phyloP scores from a whole-genome alignment of 2,329 filamentous ascomycete species.

The Stenocarpella maydis region DNA sequence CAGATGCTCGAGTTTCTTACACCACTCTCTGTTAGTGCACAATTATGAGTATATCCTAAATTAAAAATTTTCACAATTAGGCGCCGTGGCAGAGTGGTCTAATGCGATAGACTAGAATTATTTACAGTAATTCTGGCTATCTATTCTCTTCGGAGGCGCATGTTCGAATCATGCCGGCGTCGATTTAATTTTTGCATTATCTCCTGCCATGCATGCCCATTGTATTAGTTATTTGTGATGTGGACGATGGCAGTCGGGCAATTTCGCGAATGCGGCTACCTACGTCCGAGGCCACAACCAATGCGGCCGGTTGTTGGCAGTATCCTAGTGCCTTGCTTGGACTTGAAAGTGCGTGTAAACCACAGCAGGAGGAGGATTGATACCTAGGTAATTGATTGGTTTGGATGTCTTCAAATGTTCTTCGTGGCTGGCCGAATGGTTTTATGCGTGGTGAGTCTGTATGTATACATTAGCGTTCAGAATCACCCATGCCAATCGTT shows the following conservation, averaged over 20 bases:
- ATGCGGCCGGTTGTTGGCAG: not conserved
- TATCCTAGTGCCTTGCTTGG: not conserved
- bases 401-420: slow-evolving; percentile 25
- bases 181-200: not conserved
- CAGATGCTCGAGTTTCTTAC: not conserved
- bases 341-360: not conserved
- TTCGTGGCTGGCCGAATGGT: slow-evolving; percentile 17
- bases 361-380: slow-evolving; percentile 13
- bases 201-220: too few relatives aligned
- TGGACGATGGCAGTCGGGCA: slow-evolving; percentile 36
- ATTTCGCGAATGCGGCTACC: slow-evolving; percentile 36
- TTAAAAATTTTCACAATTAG: not conserved
- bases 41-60: not conserved
- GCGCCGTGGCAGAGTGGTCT: slow-evolving; percentile 27
- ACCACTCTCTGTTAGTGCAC: not conserved
- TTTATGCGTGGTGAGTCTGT: not conserved
- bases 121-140: not conserved
- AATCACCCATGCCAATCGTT: not conserved
- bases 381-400: slow-evolving; percentile 29
- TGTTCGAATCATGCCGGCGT: slow-evolving; percentile 27
- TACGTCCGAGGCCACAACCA: slow-evolving; percentile 40
- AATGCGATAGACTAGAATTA: slow-evolving; percentile 25
- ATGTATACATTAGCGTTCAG: slow-evolving; percentile 27
- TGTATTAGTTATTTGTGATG: too few relatives aligned
- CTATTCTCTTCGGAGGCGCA: slow-evolving; percentile 27